Conservation (phyloP, 768 basidiomycete genomes). For the Tulasnella sp. region DNA sequence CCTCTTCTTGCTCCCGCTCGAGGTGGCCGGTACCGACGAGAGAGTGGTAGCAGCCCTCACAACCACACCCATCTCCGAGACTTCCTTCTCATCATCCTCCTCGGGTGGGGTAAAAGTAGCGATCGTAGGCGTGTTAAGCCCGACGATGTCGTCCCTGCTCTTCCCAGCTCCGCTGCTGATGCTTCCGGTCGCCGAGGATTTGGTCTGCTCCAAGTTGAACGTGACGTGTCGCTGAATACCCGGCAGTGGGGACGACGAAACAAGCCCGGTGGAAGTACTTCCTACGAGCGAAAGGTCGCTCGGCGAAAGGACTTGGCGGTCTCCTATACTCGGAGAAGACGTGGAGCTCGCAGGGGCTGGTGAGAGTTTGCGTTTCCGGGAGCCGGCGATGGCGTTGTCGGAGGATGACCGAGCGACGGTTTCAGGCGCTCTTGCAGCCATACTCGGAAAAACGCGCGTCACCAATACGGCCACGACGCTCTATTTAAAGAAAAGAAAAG, state of each 20-base stretch:
- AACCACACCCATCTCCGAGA: neutral
- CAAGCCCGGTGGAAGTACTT: neutral
- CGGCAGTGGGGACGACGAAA: neutral
- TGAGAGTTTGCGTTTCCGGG: neutral
- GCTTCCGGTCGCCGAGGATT: neutral
- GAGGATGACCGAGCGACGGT: neutral
- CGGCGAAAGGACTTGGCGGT: neutral
- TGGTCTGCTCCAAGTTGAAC: neutral
- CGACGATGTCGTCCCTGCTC: neutral
- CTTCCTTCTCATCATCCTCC: neutral
- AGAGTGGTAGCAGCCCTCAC: neutral
- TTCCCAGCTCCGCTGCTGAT: neutral
- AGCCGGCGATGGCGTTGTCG: neutral
- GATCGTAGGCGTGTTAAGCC: neutral
- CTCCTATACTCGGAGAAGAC: neutral
- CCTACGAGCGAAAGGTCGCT: neutral
- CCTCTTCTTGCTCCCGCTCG: neutral
- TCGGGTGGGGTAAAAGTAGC: neutral
- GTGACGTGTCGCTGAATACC: neutral
- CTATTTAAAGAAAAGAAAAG: neutral
- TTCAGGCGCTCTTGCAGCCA: neutral
- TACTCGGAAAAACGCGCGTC: neutral
- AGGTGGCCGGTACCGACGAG: neutral
- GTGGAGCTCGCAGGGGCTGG: neutral
- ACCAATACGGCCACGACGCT: neutral